phyloP scores from a whole-genome alignment of 495 filamentous ascomycete genomes.

The Aspergillus coremiiformis region DNA sequence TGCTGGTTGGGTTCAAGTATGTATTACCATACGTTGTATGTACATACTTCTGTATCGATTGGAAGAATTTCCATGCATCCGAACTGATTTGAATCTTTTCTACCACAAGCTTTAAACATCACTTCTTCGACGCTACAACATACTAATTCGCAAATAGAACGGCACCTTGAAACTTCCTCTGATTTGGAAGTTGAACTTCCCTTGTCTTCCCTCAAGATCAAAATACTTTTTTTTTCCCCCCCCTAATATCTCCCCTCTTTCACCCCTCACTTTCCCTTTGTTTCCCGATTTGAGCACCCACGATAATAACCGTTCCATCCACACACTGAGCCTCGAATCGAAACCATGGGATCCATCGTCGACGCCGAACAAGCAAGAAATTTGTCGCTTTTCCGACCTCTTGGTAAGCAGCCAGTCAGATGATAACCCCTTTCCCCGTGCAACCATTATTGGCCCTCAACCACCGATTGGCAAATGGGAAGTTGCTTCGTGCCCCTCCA shows the following conservation, averaged over 20 bases:
- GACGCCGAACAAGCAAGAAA: slow-evolving; percentile 42
- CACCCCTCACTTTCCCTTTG: background rate
- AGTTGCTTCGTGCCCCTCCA: slow-evolving; percentile 6
- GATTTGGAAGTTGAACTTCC: background rate
- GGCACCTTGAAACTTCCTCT: background rate
- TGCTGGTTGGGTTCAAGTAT: too few relatives aligned
- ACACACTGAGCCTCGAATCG: slow-evolving; percentile 5
- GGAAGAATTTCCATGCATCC: too few relatives aligned
- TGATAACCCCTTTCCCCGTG: slow-evolving; percentile 29
- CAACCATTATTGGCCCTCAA: slow-evolving; percentile 30
- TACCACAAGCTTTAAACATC: background rate
- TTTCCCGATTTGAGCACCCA: slow-evolving; percentile 13
- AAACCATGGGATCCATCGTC: slow-evolving; percentile 28
- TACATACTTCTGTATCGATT: too few relatives aligned
- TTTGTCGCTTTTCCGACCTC: slow-evolving; percentile 42
- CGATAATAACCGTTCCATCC: slow-evolving; percentile 6
- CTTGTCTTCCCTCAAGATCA: background rate
- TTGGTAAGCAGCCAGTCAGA: slow-evolving; percentile 43
- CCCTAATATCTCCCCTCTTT: background rate
- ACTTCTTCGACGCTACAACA: background rate
- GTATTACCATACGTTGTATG: too few relatives aligned
- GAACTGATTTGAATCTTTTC: background rate
- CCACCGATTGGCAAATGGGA: background rate
- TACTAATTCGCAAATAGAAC: background rate
- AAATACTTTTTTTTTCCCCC: background rate